These are phyloP conservation scores for Ceriops tagal DNA, from an alignment of 345 rosid species.

Conservation along the genomic window DNA sequence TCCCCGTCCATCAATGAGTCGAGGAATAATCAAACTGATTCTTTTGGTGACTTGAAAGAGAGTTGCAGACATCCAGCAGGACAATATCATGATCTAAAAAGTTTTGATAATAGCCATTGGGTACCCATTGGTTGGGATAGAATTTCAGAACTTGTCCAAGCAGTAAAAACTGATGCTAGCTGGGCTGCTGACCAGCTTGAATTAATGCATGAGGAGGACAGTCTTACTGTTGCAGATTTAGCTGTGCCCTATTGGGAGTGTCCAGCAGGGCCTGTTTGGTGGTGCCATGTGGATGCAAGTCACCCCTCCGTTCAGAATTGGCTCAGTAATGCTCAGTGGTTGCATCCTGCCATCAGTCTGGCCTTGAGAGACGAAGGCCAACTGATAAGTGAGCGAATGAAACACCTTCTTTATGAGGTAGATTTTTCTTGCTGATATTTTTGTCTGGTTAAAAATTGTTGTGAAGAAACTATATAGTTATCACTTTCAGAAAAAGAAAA, in stretches of 20 bases:
- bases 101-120: constrained; percentile 67
- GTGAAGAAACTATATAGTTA: too few relatives aligned
- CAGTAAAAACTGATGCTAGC: constrained; percentile 56
- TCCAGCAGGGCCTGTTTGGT: constrained; percentile 88
- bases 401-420: constrained; percentile 89
- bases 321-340: constrained; percentile 81
- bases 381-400: constrained; percentile 92
- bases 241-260: constrained; percentile 95
- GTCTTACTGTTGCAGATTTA: constrained; percentile 78
- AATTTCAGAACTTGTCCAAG: constrained; percentile 62
- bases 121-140: constrained; percentile 91
- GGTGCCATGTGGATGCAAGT: constrained; percentile 82
- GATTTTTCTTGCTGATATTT: neutral
- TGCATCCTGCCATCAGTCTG: constrained; percentile 91
- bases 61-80: constrained; percentile 30
- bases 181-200: constrained; percentile 58
- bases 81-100: constrained; percentile 33
- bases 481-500: too few relatives aligned
- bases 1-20: constrained; percentile 20
- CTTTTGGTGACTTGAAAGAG: constrained; percentile 38
- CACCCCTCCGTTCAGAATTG: constrained; percentile 56
- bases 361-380: constrained; percentile 84
- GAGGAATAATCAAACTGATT: constrained; percentile 27
- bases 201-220: constrained; percentile 51
- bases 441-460: neutral